Conservation (phyloP, 2,329 filamentous ascomycete genomes). For the Chrysoporthe cubensis region DNA sequence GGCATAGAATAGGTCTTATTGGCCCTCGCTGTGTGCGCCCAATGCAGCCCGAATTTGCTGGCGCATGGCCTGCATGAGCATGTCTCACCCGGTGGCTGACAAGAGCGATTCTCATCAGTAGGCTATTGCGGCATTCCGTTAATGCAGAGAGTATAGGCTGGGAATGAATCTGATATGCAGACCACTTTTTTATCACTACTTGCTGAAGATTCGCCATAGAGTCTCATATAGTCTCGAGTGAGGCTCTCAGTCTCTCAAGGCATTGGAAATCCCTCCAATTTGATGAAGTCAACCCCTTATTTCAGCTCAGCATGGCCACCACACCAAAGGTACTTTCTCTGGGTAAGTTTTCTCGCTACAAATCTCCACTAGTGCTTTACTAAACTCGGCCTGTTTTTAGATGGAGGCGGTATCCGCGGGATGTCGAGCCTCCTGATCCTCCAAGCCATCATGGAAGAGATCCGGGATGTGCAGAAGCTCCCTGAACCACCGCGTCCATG, state of each 20-base stretch:
- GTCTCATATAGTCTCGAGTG: too few relatives aligned
- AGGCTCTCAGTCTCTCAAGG: not conserved
- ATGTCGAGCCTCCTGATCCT: constrained; percentile 36
- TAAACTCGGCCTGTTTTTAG: constrained; percentile 15
- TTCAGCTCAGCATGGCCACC: constrained; percentile 1
- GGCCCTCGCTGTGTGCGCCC: constrained; percentile 2
- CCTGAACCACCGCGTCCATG: constrained; percentile 32
- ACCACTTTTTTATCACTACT: too few relatives aligned
- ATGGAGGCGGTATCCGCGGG: constrained; percentile 36
- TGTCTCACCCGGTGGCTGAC: too few relatives aligned
- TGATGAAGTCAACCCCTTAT: not conserved
- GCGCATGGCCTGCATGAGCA: too few relatives aligned
- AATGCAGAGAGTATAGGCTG: too few relatives aligned
- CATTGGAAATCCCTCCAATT: not conserved
- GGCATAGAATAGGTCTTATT: not conserved
- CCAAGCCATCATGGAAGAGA: constrained; percentile 33
- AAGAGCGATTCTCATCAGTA: not conserved
- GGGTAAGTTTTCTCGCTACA: not conserved
- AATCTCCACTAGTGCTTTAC: not conserved
- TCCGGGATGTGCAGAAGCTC: constrained; percentile 28
- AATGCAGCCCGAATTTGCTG: not conserved
- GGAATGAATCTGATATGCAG: too few relatives aligned
- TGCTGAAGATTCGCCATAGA: too few relatives aligned
- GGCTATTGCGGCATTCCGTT: not conserved
- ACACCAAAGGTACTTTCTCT: constrained; percentile 13